These are phyloP conservation scores for Plasmodium falciparum DNA, from an alignment of 169 alveolate species.

Conservation along the genomic window DNA sequence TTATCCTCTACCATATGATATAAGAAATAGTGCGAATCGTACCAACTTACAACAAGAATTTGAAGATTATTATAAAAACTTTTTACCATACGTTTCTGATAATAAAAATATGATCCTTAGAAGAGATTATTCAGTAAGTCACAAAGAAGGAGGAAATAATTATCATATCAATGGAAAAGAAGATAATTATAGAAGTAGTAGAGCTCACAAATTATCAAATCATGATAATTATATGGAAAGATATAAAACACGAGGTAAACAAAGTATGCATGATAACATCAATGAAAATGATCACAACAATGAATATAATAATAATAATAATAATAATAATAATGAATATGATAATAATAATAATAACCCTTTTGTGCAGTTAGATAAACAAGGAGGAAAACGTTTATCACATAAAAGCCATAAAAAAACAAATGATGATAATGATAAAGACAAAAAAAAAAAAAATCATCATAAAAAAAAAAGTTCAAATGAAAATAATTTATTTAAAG, in stretches of 20 bases:
- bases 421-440: constrained; percentile 16
- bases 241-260: not conserved
- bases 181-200: constrained; percentile 7
- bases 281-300: not conserved
- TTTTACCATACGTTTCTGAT: constrained; percentile 17
- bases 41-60: constrained; percentile 67
- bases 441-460: not conserved
- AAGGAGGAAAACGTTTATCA: not conserved
- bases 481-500: constrained; percentile 9
- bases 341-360: constrained; percentile 25
- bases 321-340: not conserved
- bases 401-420: constrained; percentile 12
- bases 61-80: constrained; percentile 71
- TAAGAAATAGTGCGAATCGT: not conserved
- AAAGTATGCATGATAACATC: not conserved
- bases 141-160: not conserved
- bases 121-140: constrained; percentile 12
- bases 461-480: not conserved
- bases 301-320: constrained; percentile 1
- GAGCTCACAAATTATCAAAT: no score
- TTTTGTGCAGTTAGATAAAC: constrained; percentile 9
- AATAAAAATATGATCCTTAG: constrained; percentile 18
- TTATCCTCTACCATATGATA: constrained; percentile 43
- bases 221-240: no score
- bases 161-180: not conserved